A percentile compares a stretch with the other conserved stretches of the same genome.
These are phyloP conservation scores for Penicillium malachiteum DNA, from an alignment of 495 filamentous ascomycete species.

Conservation along the genomic window DNA sequence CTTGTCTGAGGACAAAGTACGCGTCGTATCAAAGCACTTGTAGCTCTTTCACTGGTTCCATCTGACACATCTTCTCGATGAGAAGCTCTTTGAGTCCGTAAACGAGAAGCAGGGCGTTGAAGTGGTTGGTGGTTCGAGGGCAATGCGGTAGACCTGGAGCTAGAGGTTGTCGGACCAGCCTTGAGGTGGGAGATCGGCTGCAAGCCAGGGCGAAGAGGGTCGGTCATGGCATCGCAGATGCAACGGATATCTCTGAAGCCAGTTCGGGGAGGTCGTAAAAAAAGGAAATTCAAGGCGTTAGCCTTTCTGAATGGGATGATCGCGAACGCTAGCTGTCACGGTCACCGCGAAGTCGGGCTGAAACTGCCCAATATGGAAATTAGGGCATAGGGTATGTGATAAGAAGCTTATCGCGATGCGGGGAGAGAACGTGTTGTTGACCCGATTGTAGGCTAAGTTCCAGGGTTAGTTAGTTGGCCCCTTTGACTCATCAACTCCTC, in stretches of 20 bases:
- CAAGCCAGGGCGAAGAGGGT: constrained; percentile 37
- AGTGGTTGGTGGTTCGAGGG: constrained; percentile 31
- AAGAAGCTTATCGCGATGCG: constrained; percentile 28
- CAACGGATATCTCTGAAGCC: neutral
- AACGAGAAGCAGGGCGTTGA: constrained; percentile 34
- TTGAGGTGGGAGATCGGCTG: constrained; percentile 50
- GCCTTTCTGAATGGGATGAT: constrained; percentile 5
- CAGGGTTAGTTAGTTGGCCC: neutral
- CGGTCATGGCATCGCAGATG: constrained; percentile 44
- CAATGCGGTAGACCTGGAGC: constrained; percentile 38
- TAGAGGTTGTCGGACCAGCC: constrained; percentile 50
- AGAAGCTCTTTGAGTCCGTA: constrained; percentile 25
- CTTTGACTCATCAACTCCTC: constrained; percentile 5
- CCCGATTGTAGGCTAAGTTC: neutral
- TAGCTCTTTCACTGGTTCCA: constrained; percentile 54
- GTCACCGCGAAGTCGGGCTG: constrained; percentile 19
- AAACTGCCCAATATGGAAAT: constrained; percentile 19
- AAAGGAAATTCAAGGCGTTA: neutral
- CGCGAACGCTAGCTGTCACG: constrained; percentile 4
- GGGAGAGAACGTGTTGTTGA: constrained; percentile 12
- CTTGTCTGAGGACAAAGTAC: constrained; percentile 60
- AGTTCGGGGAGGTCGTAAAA: neutral
- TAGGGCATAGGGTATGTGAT: constrained; percentile 41
- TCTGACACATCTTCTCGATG: constrained; percentile 35
- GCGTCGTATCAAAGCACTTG: constrained; percentile 60